These are phyloP conservation scores for Plasmodium relictum DNA, from an alignment of 169 alveolate species.

Conservation along the genomic window DNA sequence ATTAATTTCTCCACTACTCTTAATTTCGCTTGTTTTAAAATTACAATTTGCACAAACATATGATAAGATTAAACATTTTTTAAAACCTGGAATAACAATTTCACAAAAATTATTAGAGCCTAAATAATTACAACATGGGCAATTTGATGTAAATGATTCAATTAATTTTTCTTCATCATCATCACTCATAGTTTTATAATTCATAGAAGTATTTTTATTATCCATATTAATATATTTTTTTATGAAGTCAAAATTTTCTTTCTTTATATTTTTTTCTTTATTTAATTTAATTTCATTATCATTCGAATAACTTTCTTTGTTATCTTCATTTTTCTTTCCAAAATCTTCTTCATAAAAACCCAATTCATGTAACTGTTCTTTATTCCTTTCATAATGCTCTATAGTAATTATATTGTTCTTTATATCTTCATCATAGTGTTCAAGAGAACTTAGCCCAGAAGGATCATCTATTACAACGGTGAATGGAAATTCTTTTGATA, in stretches of 20 bases:
- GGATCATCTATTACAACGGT: slow-evolving; percentile 93
- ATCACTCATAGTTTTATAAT: slow-evolving; percentile 34
- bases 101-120: slow-evolving; percentile 92
- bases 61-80: slow-evolving; percentile 94
- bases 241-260: slow-evolving; percentile 72
- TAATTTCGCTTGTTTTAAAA: slow-evolving; percentile 94
- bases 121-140: slow-evolving; percentile 90
- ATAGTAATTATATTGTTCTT: slow-evolving; percentile 80
- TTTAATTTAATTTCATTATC: slow-evolving; percentile 10
- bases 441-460: slow-evolving; percentile 93
- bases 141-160: slow-evolving; percentile 78
- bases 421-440: slow-evolving; percentile 79
- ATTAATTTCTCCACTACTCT: slow-evolving; percentile 97
- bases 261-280: slow-evolving; percentile 20
- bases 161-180: slow-evolving; percentile 69
- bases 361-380: slow-evolving; percentile 87
- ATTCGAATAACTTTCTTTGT: background rate
- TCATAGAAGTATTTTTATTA: slow-evolving; percentile 7
- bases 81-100: slow-evolving; percentile 96
- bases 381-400: slow-evolving; percentile 86
- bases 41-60: slow-evolving; percentile 96
- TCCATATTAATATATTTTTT: slow-evolving; percentile 55
- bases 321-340: slow-evolving; percentile 52
- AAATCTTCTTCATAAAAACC: slow-evolving; percentile 87
- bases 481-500: slow-evolving; percentile 85